Conservation (phyloP, 2,329 filamentous ascomycete genomes). For the Grosmannia clavigera region DNA sequence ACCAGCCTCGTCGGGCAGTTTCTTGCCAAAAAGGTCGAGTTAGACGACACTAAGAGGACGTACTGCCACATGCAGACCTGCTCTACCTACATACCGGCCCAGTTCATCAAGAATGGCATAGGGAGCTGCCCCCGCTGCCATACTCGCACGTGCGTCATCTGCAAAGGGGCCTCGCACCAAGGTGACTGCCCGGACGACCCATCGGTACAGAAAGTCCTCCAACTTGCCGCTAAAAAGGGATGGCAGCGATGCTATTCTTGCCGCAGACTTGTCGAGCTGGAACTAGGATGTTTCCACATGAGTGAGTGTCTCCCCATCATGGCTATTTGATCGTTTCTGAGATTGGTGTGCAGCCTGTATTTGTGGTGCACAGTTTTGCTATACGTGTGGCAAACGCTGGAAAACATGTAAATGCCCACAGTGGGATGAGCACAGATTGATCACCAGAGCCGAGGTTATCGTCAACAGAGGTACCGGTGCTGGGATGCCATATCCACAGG, state of each 20-base stretch:
- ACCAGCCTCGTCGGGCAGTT: constrained; percentile 23
- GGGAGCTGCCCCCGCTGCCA: too few species aligned
- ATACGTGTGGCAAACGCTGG: too few species aligned
- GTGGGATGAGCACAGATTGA: too few species aligned
- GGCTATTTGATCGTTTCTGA: too few species aligned
- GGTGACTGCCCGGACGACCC: too few species aligned
- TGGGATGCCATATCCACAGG: too few species aligned
- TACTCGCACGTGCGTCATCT: constrained; percentile 38
- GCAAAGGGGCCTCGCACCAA: constrained; percentile 37
- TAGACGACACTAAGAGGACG: constrained; percentile 30
- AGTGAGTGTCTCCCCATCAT: too few species aligned
- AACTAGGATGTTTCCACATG: constrained; percentile 46
- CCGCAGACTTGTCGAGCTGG: constrained; percentile 32
- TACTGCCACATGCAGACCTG: constrained; percentile 36
- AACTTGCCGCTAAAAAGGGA: constrained; percentile 26
- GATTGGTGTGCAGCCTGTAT: constrained; percentile 33
- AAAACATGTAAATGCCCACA: too few species aligned
- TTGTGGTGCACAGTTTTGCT: constrained; percentile 36
- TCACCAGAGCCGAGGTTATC: too few species aligned
- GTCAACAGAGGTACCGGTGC: too few species aligned
- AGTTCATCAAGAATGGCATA: too few species aligned
- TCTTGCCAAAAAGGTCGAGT: constrained; percentile 33
- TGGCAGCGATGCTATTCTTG: constrained; percentile 42
- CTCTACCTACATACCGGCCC: constrained; percentile 29
- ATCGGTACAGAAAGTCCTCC: too few species aligned